Evolutionary conservation across 2,329 filamentous ascomycete genomes (phyloP), one percentile per base, ranked within the genome.

Genomic region (Paracorniculantispora psalliotae): DNA sequence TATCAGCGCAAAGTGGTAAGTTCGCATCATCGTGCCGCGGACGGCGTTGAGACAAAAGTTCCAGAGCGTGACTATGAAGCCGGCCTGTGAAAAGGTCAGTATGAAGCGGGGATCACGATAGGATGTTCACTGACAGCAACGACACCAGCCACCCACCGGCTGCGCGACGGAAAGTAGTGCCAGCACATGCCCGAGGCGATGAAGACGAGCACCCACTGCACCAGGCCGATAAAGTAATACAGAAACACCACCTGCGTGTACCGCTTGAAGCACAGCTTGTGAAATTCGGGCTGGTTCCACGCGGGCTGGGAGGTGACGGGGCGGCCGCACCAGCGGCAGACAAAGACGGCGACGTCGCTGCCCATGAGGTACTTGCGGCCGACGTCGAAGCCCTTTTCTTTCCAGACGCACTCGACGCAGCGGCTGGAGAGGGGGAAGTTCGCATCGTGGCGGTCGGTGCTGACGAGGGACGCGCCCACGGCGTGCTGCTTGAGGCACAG

Each of bases 241-340:
- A 67, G 63, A 30, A 76, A 66, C 12, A 77, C 63, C 13, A 71
- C 67, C 28, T 66, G 61, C 54, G 72, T 72, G 57, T 77, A 79
- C n/a, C 66, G 63, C 47, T 67, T 65, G 54, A 74, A 76, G 63
- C 77, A 79, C 7, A 3, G 2, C 12, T 64, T 62, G 61, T 79
- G 77, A 59, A 77, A 78, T 64, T 78, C 72, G 33, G 71, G 67
- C 54, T 72, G 68, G 7, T 70, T 69, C 62, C 65, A 70, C 9
- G 69, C 70, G 12, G 66, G 61, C 26, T 65, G 66, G 4, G 61
- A 60, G 5, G 65, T 63, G 33, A 77, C 67, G 8, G 76, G 77
- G 60, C 67, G 71, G 0, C 77, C 76, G 64, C 77, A 79, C 70
- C 75, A 79, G 7, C 77, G 71, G 47, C 77, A 80, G 12, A 76